phyloP scores from a whole-genome alignment of 192 early-diverging fungal species.

The Coemansia sp. region DNA sequence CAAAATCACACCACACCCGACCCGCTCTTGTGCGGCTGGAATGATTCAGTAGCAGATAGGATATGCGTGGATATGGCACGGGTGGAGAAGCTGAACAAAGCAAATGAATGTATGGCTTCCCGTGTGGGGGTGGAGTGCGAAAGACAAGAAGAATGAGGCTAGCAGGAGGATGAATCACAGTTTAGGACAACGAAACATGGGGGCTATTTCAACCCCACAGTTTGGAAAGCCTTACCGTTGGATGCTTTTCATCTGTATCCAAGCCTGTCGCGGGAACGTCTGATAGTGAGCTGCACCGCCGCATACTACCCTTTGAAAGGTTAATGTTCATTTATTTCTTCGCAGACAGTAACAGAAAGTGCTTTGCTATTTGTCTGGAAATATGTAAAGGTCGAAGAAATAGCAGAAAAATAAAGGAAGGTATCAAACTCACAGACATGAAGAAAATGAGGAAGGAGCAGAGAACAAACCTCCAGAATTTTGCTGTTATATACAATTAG shows the following conservation, averaged over 20 bases:
- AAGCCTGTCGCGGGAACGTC: background rate
- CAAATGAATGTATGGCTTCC: background rate
- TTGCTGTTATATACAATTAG: background rate
- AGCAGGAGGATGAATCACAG: background rate
- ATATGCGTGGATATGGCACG: background rate
- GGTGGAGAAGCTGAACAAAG: background rate
- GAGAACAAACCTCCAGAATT: background rate
- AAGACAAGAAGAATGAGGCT: background rate
- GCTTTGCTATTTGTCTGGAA: background rate
- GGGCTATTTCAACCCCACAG: background rate
- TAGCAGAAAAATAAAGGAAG: background rate
- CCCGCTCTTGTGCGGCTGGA: background rate
- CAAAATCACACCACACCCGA: background rate
- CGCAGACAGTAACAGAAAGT: background rate
- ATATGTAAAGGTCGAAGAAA: background rate
- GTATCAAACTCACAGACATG: background rate
- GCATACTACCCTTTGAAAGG: background rate
- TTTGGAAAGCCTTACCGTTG: background rate
- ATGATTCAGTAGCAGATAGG: background rate
- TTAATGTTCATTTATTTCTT: background rate
- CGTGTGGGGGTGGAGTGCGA: background rate
- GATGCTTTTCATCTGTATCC: background rate
- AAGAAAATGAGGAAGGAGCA: conserved; percentile 5
- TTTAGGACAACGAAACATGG: conserved; percentile 2
- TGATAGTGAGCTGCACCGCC: background rate